These are phyloP conservation scores for Paramecium bursaria DNA, from an alignment of 73 alveolate species.

Conservation along the genomic window DNA sequence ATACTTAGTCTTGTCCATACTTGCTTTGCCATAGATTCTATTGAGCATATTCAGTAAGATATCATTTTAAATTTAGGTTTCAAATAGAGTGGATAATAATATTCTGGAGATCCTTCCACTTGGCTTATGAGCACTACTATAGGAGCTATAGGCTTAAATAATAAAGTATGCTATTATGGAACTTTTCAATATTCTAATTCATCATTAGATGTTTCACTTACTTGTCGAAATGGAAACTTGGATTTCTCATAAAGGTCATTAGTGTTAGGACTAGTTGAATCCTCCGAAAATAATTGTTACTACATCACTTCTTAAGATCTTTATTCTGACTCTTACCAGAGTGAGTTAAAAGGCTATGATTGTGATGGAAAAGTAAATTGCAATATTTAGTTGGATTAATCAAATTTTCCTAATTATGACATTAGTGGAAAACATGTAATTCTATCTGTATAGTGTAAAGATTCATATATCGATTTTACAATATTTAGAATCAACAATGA, in stretches of 20 bases:
- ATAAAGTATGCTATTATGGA: constrained; percentile 6
- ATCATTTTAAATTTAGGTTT: not conserved
- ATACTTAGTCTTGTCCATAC: not conserved
- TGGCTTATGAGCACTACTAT: constrained; percentile 44
- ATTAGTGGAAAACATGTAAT: not conserved
- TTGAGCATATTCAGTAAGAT: constrained; percentile 16
- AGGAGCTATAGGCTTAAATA: constrained; percentile 22
- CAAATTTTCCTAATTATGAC: not conserved
- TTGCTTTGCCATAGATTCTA: constrained; percentile 10
- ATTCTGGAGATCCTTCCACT: constrained; percentile 12
- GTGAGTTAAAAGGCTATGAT: no score
- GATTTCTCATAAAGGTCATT: constrained; percentile 3
- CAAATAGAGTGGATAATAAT: not conserved
- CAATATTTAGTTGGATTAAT: no score
- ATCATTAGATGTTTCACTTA: not conserved
- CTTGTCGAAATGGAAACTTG: not conserved
- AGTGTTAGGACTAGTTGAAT: not conserved
- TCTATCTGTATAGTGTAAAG: constrained; percentile 33
- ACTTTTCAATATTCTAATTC: not conserved
- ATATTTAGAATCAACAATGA: not conserved
- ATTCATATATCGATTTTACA: not conserved
- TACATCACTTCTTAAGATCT: not conserved
- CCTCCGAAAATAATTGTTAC: constrained; percentile 6
- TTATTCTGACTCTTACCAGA: no score
- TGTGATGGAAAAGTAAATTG: no score